phyloP scores from a whole-genome alignment of 192 early-diverging fungal species.

The Neocallimastix lanati region DNA sequence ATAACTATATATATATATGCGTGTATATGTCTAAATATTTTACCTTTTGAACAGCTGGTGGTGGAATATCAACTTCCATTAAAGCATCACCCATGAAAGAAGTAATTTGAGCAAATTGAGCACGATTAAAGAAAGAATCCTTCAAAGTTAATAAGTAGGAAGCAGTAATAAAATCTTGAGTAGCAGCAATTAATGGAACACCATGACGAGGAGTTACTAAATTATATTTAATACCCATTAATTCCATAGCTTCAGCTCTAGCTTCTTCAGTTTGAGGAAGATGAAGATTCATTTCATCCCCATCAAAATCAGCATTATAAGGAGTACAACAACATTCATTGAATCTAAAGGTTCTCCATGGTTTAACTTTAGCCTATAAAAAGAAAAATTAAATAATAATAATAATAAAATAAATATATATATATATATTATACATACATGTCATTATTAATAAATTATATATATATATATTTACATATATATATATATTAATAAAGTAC shows the following conservation, averaged over 20 bases:
- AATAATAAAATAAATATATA: neutral
- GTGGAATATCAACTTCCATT: constrained; percentile 73
- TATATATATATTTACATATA: neutral
- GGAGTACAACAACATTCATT: constrained; percentile 99
- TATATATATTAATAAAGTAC: neutral
- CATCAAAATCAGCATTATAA: constrained; percentile 99
- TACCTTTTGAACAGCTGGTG: constrained; percentile 70
- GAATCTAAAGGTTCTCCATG: constrained; percentile 96
- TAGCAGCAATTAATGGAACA: constrained; percentile 93
- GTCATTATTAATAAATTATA: neutral
- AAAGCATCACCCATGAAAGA: constrained; percentile 79
- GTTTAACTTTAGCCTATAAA: constrained; percentile 59
- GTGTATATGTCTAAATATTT: neutral
- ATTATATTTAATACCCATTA: constrained; percentile 92
- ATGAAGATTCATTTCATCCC: constrained; percentile 99
- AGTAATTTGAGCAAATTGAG: constrained; percentile 80
- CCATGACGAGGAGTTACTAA: constrained; percentile 96
- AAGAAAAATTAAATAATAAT: too few species aligned
- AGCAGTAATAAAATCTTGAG: constrained; percentile 98
- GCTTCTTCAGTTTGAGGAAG: constrained; percentile 99
- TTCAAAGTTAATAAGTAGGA: constrained; percentile 82
- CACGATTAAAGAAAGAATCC: constrained; percentile 86
- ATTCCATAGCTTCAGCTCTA: constrained; percentile 77
- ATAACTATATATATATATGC: too few species aligned
- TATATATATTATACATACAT: neutral